Conservation (phyloP, 1,284 basidiomycete species). For the Farysia itapuensis region DNA sequence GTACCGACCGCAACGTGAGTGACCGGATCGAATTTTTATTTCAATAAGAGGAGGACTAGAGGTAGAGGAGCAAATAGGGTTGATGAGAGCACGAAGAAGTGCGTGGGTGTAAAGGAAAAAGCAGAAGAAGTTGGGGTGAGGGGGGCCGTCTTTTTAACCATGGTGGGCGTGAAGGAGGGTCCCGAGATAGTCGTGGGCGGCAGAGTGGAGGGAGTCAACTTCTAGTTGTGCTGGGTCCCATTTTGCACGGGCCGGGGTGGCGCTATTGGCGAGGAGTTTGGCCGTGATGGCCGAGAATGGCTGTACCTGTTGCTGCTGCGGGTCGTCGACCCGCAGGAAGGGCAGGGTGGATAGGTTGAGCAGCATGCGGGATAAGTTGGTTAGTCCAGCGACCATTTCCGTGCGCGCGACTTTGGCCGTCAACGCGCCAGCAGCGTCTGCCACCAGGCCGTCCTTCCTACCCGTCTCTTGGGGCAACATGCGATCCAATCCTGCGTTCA, state of each 20-base stretch:
- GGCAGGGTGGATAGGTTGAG: conserved; percentile 8
- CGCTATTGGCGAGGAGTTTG: not conserved
- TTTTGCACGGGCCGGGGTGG: not conserved
- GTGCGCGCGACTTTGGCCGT: conserved; percentile 69
- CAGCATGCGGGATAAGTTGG: conserved; percentile 53
- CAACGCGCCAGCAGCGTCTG: conserved; percentile 62
- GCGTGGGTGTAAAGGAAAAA: too few relatives aligned
- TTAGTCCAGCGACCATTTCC: conserved; percentile 72
- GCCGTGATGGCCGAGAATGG: not conserved
- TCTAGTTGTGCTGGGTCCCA: conserved; percentile 6
- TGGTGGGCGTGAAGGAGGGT: conserved; percentile 1
- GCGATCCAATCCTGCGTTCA: conserved; percentile 63
- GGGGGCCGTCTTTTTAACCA: too few relatives aligned
- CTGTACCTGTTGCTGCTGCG: not conserved
- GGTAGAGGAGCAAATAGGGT: too few relatives aligned
- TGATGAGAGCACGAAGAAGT: too few relatives aligned
- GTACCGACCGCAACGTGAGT: too few relatives aligned
- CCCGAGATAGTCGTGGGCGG: conserved; percentile 9
- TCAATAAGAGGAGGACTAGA: too few relatives aligned
- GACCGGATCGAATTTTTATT: too few relatives aligned
- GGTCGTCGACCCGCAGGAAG: not conserved
- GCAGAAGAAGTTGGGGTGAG: too few relatives aligned
- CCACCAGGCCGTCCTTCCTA: conserved; percentile 36
- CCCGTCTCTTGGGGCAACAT: conserved; percentile 40
- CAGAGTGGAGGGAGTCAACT: conserved; percentile 9